These are phyloP conservation scores for Pseudocercospora cruenta DNA, from an alignment of 2,329 filamentous ascomycete genomes.

Conservation along the genomic window DNA sequence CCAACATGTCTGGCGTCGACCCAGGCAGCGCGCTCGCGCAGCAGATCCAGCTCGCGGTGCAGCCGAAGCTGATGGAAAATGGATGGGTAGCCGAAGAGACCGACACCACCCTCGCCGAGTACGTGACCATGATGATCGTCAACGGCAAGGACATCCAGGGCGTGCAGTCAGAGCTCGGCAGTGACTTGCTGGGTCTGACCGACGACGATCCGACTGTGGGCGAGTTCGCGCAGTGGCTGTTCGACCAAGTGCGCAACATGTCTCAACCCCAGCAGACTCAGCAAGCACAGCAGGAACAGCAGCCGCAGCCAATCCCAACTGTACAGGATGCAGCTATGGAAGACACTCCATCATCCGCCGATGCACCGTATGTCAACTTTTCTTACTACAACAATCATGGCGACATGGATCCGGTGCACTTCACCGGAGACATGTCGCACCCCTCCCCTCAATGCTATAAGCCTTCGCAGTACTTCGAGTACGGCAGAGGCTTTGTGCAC, in stretches of 20 bases:
- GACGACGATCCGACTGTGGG: slow-evolving; percentile 81
- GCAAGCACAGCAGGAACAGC: slow-evolving; percentile 28
- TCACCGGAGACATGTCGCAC: slow-evolving; percentile 6
- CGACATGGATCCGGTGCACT: slow-evolving; percentile 5
- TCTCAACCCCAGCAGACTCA: slow-evolving; percentile 48
- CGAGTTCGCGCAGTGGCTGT: slow-evolving; percentile 91
- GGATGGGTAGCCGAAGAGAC: slow-evolving; percentile 85
- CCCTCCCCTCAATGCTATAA: slow-evolving; percentile 3
- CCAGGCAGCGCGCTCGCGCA: slow-evolving; percentile 82
- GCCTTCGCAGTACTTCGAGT: slow-evolving; percentile 7
- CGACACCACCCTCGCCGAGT: slow-evolving; percentile 86
- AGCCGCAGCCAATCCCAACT: slow-evolving; percentile 18
- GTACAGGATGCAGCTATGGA: slow-evolving; percentile 74
- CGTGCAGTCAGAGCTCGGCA: slow-evolving; percentile 83
- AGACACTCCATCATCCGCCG: slow-evolving; percentile 48
- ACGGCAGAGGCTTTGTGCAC: slow-evolving; percentile 3
- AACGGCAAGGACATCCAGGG: slow-evolving; percentile 93
- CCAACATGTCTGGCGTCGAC: slow-evolving; percentile 70
- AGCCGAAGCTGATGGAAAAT: slow-evolving; percentile 88
- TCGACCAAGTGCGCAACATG: slow-evolving; percentile 75
- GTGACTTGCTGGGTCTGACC: slow-evolving; percentile 79
- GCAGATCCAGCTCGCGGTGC: slow-evolving; percentile 78
- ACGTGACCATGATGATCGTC: slow-evolving; percentile 94
- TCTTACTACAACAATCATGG: slow-evolving; percentile 4
- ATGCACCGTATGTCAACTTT: slow-evolving; percentile 47